phyloP scores from a whole-genome alignment of 495 filamentous ascomycete species.

The Neurospora sp. region DNA sequence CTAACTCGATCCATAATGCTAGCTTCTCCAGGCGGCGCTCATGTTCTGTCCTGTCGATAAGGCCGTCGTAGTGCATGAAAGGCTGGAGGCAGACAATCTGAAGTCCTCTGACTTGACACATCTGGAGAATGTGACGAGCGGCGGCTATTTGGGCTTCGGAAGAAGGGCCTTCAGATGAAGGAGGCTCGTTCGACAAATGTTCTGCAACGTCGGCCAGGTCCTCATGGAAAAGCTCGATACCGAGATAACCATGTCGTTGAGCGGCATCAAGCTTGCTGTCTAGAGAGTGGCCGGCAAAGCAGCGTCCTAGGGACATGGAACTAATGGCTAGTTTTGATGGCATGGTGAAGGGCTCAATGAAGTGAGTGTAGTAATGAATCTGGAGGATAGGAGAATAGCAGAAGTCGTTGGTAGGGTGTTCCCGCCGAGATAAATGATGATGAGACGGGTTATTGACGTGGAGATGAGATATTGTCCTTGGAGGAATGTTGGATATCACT shows the following conservation, averaged over 20 bases:
- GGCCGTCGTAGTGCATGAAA: constrained; percentile 70
- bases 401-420: background rate
- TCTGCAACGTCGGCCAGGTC: constrained; percentile 57
- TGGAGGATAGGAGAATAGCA: background rate
- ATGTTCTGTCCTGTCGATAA: constrained; percentile 54
- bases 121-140: constrained; percentile 40
- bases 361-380: background rate
- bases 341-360: constrained; percentile 12
- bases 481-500: background rate
- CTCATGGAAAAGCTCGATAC: constrained; percentile 74
- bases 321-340: constrained; percentile 43
- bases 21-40: constrained; percentile 51
- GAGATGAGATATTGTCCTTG: background rate
- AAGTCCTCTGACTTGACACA: constrained; percentile 50
- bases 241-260: constrained; percentile 52
- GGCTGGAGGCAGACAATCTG: constrained; percentile 66
- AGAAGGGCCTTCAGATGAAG: constrained; percentile 18
- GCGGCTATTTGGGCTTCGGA: constrained; percentile 45
- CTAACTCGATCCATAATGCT: constrained; percentile 57
- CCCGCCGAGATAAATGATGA: background rate
- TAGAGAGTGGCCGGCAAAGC: constrained; percentile 46
- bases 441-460: background rate
- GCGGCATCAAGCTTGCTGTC: constrained; percentile 57
- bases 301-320: constrained; percentile 64
- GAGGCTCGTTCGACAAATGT: constrained; percentile 10